Percentiles rank a stretch among this genome's conserved stretches.
phyloP scores from a whole-genome alignment of 495 filamentous ascomycete genomes.

The Oidiodendron maius region DNA sequence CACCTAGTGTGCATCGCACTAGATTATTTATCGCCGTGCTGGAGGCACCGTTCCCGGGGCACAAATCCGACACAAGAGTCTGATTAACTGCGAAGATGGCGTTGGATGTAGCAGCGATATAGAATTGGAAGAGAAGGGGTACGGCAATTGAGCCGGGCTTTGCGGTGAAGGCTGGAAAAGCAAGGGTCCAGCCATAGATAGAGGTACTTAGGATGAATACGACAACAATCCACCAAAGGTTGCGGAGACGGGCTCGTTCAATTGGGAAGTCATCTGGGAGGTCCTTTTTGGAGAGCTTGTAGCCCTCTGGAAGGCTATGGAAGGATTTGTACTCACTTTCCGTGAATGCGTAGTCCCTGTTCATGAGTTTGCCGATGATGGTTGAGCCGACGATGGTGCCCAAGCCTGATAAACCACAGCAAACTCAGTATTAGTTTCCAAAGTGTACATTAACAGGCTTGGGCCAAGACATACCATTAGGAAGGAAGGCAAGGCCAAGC shows the following conservation, averaged over 20 bases:
- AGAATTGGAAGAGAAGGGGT: constrained; percentile 15
- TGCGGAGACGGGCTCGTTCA: constrained; percentile 35
- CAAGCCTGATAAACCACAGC: too few relatives aligned
- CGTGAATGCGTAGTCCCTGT: constrained; percentile 42
- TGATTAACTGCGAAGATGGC: constrained; percentile 12
- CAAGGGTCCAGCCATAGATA: constrained; percentile 5
- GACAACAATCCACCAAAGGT: constrained; percentile 24
- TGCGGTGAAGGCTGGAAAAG: too few relatives aligned
- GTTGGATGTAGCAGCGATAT: constrained; percentile 33
- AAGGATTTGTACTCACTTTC: constrained; percentile 17
- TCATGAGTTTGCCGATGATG: constrained; percentile 52
- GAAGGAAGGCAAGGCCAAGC: constrained; percentile 54
- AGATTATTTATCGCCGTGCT: constrained; percentile 62
- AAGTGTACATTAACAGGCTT: too few relatives aligned
- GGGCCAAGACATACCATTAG: constrained; percentile 56
- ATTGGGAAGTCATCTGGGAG: constrained; percentile 23
- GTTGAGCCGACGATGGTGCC: constrained; percentile 62
- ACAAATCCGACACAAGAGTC: constrained; percentile 30
- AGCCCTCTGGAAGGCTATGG: constrained; percentile 1
- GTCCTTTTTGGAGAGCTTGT: constrained; percentile 8
- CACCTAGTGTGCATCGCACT: constrained; percentile 55
- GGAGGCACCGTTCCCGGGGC: constrained; percentile 39
- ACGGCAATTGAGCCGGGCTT: constrained; percentile 3
- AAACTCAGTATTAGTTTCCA: too few relatives aligned
- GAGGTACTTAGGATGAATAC: constrained; percentile 28